A percentile compares a stretch with the other conserved stretches of the same genome.
phyloP scores from a whole-genome alignment of 176 grass and related monocot genomes.

The Secale cereale region DNA sequence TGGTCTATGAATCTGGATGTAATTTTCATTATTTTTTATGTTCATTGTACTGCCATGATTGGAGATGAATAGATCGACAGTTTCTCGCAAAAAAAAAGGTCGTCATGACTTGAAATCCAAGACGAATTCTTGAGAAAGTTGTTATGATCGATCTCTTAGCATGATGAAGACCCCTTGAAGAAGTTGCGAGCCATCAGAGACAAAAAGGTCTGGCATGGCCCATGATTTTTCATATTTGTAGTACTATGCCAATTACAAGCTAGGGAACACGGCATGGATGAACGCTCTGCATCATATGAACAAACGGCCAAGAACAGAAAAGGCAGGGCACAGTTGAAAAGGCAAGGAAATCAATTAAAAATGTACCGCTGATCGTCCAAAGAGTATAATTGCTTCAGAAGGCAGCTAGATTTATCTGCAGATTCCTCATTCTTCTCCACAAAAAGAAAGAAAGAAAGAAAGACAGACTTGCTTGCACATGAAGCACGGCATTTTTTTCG shows the following conservation, averaged over 20 bases:
- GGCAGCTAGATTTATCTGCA: not conserved
- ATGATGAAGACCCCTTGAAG: not conserved
- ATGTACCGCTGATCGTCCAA: slow-evolving; percentile 3
- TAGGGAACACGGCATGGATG: too few relatives aligned
- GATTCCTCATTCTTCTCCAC: not conserved
- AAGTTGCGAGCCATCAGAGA: not conserved
- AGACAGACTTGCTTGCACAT: slow-evolving; percentile 15
- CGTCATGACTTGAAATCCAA: not conserved
- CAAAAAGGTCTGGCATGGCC: not conserved
- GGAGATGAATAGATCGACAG: too few relatives aligned
- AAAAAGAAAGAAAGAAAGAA: not conserved
- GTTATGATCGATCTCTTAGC: not conserved
- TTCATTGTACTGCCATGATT: too few relatives aligned
- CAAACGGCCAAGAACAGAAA: not conserved
- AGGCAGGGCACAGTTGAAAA: not conserved
- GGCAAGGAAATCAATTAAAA: not conserved
- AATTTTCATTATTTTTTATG: too few relatives aligned
- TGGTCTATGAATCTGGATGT: too few relatives aligned
- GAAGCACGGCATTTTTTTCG: slow-evolving; percentile 8
- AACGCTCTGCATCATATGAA: too few relatives aligned
- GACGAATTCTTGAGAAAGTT: not conserved
- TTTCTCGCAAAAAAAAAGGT: too few relatives aligned
- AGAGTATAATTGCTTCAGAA: slow-evolving; percentile 27
- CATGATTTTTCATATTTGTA: not conserved
- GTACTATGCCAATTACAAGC: too few relatives aligned